A percentile compares a stretch with the other conserved stretches of the same genome.
Conservation (phyloP, 2,329 filamentous ascomycete genomes). For the Colletotrichum neosansevieriae region DNA sequence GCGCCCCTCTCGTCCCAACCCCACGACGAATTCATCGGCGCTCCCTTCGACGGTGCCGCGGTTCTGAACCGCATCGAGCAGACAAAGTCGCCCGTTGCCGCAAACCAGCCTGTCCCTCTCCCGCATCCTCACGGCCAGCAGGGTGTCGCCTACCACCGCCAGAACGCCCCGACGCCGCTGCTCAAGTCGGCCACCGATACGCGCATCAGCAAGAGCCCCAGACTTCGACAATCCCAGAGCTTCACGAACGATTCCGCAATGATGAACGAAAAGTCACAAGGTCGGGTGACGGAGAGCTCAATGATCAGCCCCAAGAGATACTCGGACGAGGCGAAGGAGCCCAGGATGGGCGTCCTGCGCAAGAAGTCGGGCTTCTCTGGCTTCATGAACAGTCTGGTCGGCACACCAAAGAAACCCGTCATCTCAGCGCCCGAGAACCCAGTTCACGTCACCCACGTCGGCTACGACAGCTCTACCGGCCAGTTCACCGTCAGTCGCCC, state of each 20-base stretch:
- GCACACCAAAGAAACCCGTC: constrained; percentile 88
- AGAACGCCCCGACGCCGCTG: constrained; percentile 49
- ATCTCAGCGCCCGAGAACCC: constrained; percentile 99
- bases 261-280: constrained; percentile 58
- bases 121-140: constrained; percentile 38
- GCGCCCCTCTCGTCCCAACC: constrained; percentile 48
- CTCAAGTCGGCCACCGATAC: constrained; percentile 67
- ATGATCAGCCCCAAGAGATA: constrained; percentile 75
- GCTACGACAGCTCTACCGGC: constrained; percentile 95
- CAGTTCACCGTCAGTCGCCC: constrained; percentile 86
- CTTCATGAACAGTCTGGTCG: constrained; percentile 85
- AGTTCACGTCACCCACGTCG: constrained; percentile 97
- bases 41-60: constrained; percentile 73
- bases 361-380: constrained; percentile 92
- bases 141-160: constrained; percentile 46
- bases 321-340: constrained; percentile 80
- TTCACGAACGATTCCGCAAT: constrained; percentile 68
- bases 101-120: constrained; percentile 39
- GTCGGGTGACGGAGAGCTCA: constrained; percentile 54
- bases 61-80: constrained; percentile 72
- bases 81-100: constrained; percentile 54
- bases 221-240: constrained; percentile 74
- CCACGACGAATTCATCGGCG: constrained; percentile 72
- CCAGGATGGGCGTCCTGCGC: constrained; percentile 71
- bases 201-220: constrained; percentile 65